Percentiles rank a stretch among this genome's conserved stretches.
phyloP scores from a whole-genome alignment of 139 green algal genomes.

The Gonium pectorale region DNA sequence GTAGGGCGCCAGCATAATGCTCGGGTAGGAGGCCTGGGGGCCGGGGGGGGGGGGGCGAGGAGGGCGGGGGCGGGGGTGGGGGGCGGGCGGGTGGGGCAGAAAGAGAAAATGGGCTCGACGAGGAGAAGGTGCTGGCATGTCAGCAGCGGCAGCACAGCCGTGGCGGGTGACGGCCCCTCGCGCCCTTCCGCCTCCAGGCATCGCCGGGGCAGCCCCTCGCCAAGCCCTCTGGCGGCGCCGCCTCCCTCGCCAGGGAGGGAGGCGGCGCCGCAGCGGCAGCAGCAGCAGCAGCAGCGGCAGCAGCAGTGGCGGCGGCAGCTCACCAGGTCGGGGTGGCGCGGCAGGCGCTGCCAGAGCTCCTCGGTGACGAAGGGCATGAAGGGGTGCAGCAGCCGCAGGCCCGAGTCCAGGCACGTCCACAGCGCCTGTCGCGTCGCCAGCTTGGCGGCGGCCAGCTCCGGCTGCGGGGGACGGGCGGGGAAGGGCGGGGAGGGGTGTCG shows the following conservation, averaged over 20 bases:
- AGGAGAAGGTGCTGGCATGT: no score
- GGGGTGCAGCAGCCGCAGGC: slow-evolving; percentile 93
- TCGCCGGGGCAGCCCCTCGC: no score
- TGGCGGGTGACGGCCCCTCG: no score
- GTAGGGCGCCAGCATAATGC: slow-evolving; percentile 91
- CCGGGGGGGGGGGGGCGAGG: neutral
- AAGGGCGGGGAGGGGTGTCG: no score
- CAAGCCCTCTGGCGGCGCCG: no score
- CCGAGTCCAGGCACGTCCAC: slow-evolving; percentile 87
- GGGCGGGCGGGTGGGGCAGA: neutral
- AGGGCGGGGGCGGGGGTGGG: neutral
- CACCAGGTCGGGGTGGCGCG: slow-evolving; percentile 46
- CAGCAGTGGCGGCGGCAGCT: no score
- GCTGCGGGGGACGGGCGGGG: neutral
- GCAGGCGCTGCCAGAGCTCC: slow-evolving; percentile 94
- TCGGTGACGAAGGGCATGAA: slow-evolving; percentile 99
- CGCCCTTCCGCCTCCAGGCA: no score
- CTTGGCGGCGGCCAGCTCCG: slow-evolving; percentile 64
- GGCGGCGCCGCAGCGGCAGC: no score
- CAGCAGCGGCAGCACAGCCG: no score
- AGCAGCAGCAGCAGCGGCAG: no score
- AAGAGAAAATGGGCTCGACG: no score
- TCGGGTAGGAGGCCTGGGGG: slow-evolving; percentile 38
- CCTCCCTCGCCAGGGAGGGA: no score
- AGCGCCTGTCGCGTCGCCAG: slow-evolving; percentile 71